Base-by-base conservation (phyloP, 2,329 filamentous ascomycete genomes). In the Exophiala lecanii-corni region DNA sequence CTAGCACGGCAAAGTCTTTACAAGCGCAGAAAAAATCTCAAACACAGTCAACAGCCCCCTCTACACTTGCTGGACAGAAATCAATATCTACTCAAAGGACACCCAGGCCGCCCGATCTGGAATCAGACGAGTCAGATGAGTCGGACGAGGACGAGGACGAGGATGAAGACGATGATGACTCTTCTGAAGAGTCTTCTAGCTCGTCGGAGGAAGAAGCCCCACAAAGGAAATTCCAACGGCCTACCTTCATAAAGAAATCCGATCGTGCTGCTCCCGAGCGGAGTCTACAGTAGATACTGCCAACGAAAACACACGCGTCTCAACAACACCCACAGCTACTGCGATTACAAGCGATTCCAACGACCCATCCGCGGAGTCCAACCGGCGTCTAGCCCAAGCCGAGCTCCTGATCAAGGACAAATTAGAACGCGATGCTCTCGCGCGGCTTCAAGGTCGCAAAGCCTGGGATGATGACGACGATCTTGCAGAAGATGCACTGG, bases 321-420 rank as follows among this genome's bases (percentile, higher is more conserved):
- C 19, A 39, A 2, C 17, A 9, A 37, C 55, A 47, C 32, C 53
- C 51, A 10, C 50, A 41, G 30, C 50, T 49, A 4, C 59, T n/a
- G n/a, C n/a, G n/a, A n/a, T n/a, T n/a, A n/a, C n/a, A n/a, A n/a
- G n/a, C n/a, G n/a, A n/a, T 59, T 61, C 60, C 2, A 59, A 66
- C 21, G 49, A 55, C 23, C 23, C 23, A 12, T 26, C 23, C 12
- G 7, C 6, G 23, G 70, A 72, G 38, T 69, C 76, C 49, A 64
- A 74, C 2, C 76, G 79, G 25, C 80, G 78, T 49, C 81, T 83
- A 61, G 82, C 84, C 28, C 79, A 83, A 45, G 79, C 84, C 9
- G 84, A 95, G 61, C 81, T 78, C 43, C 70, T 97, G 7, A 80
- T 98, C 10, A 88, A 95, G 61, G 87, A 89, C 55, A 89, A 97